Percentiles rank a stretch among this genome's conserved stretches.
phyloP scores from a whole-genome alignment of 129 eudicot genomes.

The Mikania micrantha region DNA sequence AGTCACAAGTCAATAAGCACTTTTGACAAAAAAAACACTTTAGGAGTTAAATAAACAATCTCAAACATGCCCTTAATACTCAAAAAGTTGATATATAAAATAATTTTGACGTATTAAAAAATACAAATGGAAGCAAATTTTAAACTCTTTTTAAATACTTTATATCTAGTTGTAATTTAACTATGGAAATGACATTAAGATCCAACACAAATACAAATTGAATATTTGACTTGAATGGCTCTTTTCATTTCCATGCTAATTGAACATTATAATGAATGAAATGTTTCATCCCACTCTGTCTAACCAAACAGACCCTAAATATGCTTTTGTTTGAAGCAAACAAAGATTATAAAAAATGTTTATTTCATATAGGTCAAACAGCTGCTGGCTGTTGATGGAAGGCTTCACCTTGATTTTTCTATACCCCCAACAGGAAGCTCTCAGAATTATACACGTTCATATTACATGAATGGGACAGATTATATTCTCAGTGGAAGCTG shows the following conservation, averaged over 20 bases:
- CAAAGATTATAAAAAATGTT: neutral
- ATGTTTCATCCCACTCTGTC: neutral
- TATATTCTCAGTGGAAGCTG: constrained; percentile 87
- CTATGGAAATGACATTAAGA: too few species aligned
- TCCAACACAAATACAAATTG: neutral
- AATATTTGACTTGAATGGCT: neutral
- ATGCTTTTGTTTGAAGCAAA: neutral
- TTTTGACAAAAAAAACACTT: too few species aligned
- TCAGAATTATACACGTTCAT: constrained; percentile 88
- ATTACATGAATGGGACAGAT: constrained; percentile 86
- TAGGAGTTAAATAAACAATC: too few species aligned
- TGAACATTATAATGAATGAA: neutral
- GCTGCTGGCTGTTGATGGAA: constrained; percentile 85
- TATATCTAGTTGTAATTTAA: too few species aligned
- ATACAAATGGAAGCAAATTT: too few species aligned
- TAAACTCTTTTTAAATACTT: too few species aligned
- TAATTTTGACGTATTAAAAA: too few species aligned
- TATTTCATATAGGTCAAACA: constrained; percentile 74
- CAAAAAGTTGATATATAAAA: too few species aligned
- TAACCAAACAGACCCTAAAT: neutral
- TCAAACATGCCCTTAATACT: too few species aligned
- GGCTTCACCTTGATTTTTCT: constrained; percentile 76
- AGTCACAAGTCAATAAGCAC: too few species aligned
- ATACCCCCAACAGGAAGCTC: constrained; percentile 77
- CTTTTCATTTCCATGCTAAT: neutral